Percentiles rank a stretch among this genome's conserved stretches.
phyloP scores from a whole-genome alignment of 352 stramenopile genomes.

The Globisporangium middletonii region DNA sequence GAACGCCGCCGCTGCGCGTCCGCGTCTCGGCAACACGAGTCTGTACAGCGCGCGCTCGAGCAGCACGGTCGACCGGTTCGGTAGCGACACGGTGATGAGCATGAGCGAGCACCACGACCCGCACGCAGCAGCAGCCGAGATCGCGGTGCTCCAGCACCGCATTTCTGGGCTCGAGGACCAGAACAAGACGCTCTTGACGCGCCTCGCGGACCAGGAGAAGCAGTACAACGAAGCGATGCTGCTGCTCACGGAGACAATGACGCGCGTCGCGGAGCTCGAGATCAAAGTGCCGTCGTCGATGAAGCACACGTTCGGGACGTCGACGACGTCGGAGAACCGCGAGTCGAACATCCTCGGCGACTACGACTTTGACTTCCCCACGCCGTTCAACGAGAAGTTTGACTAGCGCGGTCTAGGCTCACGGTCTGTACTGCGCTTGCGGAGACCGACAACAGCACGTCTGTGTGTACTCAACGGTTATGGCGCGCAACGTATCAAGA shows the following conservation, averaged over 20 bases:
- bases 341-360: conserved; percentile 33
- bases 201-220: conserved; percentile 69
- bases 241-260: conserved; percentile 82
- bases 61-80: conserved; percentile 26
- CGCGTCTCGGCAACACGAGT: conserved; percentile 14
- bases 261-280: conserved; percentile 78
- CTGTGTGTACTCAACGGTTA: too few species aligned
- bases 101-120: conserved; percentile 38
- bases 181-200: conserved; percentile 68
- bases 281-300: conserved; percentile 49
- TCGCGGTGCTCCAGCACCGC: conserved; percentile 44
- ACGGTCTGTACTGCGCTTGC: too few species aligned
- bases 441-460: too few species aligned
- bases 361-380: conserved; percentile 47
- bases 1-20: conserved; percentile 19
- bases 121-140: conserved; percentile 29
- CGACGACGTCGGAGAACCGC: conserved; percentile 41
- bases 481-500: background rate
- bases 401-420: conserved; percentile 13
- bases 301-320: conserved; percentile 42
- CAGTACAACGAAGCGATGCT: conserved; percentile 86
- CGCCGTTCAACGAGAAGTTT: conserved; percentile 59
- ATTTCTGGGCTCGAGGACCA: conserved; percentile 58
- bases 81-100: conserved; percentile 54
- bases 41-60: conserved; percentile 17